Percentiles rank a stretch among this genome's conserved stretches.
These are phyloP conservation scores for Penicillium griseofulvum DNA, from an alignment of 2,329 filamentous ascomycete species.

Conservation along the genomic window DNA sequence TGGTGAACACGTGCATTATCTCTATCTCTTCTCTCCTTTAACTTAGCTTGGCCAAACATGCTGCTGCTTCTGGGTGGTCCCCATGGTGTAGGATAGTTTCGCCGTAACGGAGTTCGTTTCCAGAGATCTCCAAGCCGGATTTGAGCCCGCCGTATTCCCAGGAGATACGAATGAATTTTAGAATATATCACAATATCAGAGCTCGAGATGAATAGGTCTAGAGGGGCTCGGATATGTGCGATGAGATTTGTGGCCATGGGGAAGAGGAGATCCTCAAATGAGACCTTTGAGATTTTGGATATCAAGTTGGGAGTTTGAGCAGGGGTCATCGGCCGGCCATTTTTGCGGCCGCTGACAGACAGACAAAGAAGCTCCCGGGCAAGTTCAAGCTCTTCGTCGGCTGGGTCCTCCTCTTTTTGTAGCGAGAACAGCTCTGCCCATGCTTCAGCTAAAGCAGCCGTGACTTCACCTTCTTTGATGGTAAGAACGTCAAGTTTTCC, in stretches of 20 bases:
- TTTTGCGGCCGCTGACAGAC: slow-evolving; percentile 44
- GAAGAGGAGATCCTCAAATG: slow-evolving; percentile 77
- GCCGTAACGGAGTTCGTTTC: slow-evolving; percentile 76
- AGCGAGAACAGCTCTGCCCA: slow-evolving; percentile 78
- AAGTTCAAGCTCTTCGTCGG: slow-evolving; percentile 73
- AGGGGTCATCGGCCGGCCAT: slow-evolving; percentile 27
- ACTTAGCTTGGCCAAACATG: slow-evolving; percentile 58
- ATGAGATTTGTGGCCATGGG: slow-evolving; percentile 70
- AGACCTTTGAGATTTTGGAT: slow-evolving; percentile 43
- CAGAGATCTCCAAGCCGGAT: slow-evolving; percentile 80
- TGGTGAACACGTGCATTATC: slow-evolving; percentile 61
- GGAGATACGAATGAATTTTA: slow-evolving; percentile 79
- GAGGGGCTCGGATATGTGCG: slow-evolving; percentile 71
- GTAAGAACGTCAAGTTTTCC: slow-evolving; percentile 62
- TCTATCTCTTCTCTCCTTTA: slow-evolving; percentile 62
- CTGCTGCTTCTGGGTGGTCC: slow-evolving; percentile 63
- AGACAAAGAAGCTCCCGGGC: slow-evolving; percentile 75
- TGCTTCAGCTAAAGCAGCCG: slow-evolving; percentile 70
- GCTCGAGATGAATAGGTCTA: slow-evolving; percentile 81
- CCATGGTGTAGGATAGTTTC: slow-evolving; percentile 71
- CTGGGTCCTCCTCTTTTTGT: slow-evolving; percentile 71
- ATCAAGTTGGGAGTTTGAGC: slow-evolving; percentile 21
- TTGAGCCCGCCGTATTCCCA: slow-evolving; percentile 81
- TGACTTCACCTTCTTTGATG: slow-evolving; percentile 84
- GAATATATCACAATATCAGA: slow-evolving; percentile 78